A percentile compares a stretch with the other conserved stretches of the same genome.
Evolutionary conservation across 768 basidiomycete genomes (phyloP).

Genomic region (Pleurotus giganteus): DNA sequence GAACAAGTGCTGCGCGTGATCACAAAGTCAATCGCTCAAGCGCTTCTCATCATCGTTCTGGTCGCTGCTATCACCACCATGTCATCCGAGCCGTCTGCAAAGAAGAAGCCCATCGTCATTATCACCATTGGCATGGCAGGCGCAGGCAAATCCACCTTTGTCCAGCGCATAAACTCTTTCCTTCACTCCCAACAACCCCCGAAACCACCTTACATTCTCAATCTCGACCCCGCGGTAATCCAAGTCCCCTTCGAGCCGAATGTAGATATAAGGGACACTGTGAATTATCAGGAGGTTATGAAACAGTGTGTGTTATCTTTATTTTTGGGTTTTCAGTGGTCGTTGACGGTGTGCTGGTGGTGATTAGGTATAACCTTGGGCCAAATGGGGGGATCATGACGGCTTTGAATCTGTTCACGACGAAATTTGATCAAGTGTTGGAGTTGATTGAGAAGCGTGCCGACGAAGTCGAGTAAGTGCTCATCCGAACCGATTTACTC

Average conservation of each 20-base stretch:
- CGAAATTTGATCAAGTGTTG: conserved; percentile 97
- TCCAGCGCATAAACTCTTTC: conserved; percentile 92
- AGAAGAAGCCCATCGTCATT: conserved; percentile 75
- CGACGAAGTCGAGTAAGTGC: conserved; percentile 79
- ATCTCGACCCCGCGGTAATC: conserved; percentile 95
- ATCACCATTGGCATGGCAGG: conserved; percentile 97
- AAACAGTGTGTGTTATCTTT: conserved; percentile 78
- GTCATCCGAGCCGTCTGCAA: conserved; percentile 8
- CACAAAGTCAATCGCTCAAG: no score
- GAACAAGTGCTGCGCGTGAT: no score
- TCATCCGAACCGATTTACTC: not conserved
- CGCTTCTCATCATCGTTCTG: no score
- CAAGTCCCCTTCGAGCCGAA: conserved; percentile 92
- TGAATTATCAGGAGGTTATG: conserved; percentile 98
- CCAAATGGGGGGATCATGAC: conserved; percentile 98
- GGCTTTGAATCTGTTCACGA: conserved; percentile 95
- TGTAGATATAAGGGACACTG: conserved; percentile 97
- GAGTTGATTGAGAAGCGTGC: conserved; percentile 88
- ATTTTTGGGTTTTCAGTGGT: not conserved
- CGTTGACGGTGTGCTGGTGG: not conserved
- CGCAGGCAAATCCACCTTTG: conserved; percentile 96
- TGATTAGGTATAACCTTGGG: conserved; percentile 88
- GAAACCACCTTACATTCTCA: conserved; percentile 90
- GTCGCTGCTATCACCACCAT: no score
- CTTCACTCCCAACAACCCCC: conserved; percentile 66